Evolutionary conservation across 2,329 filamentous ascomycete genomes (phyloP).

Genomic region (Cordyceps militaris): DNA sequence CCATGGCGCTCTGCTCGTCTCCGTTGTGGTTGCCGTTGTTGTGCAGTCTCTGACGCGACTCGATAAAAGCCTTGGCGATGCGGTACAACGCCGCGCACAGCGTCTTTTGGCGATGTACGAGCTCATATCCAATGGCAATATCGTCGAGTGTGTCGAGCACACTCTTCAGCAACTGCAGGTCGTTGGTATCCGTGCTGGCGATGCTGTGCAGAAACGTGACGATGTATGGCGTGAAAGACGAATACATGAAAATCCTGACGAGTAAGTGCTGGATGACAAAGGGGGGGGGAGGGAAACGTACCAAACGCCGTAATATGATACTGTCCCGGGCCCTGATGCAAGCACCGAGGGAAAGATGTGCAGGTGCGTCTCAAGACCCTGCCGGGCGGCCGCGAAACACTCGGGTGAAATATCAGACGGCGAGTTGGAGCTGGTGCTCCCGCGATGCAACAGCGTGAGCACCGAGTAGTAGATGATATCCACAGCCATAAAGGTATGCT

Average conservation of each 20-base stretch:
- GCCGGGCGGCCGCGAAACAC: constrained; percentile 17
- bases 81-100: constrained; percentile 7
- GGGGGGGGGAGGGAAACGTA: neutral
- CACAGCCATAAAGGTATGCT: constrained; percentile 14
- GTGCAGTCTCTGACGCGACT: neutral
- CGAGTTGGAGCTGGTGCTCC: constrained; percentile 13
- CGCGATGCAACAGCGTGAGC: constrained; percentile 16
- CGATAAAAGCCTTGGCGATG: constrained; percentile 4
- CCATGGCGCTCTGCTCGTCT: neutral
- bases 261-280: neutral
- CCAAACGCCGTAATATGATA: constrained; percentile 18
- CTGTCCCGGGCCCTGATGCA: constrained; percentile 11
- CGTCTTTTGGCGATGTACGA: constrained; percentile 4
- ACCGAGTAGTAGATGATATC: constrained; percentile 19
- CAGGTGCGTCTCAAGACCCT: constrained; percentile 16
- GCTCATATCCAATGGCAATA: neutral
- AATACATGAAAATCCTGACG: constrained; percentile 18
- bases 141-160: constrained; percentile 11
- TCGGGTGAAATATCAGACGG: constrained; percentile 14
- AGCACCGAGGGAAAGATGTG: constrained; percentile 14
- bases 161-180: constrained; percentile 10
- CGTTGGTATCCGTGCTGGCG: constrained; percentile 10
- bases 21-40: neutral
- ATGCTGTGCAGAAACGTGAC: constrained; percentile 19
- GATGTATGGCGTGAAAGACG: constrained; percentile 19